A percentile compares a stretch with the other conserved stretches of the same genome.
phyloP scores from a whole-genome alignment of 441 rosid genomes.

The Melastoma candidum region DNA sequence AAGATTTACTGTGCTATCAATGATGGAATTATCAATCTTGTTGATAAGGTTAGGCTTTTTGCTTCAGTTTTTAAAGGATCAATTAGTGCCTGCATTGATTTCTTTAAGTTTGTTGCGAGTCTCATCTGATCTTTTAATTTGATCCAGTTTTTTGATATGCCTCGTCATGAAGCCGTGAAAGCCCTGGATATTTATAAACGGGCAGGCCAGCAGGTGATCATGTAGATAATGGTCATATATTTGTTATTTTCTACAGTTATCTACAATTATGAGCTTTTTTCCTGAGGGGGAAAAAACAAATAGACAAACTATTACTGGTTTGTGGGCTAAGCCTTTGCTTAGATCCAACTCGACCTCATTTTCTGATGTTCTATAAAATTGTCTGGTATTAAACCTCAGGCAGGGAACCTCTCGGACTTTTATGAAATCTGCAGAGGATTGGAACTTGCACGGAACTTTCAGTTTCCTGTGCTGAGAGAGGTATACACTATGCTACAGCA shows the following conservation, averaged over 20 bases:
- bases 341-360: neutral
- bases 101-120: constrained; percentile 2
- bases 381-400: constrained; percentile 30
- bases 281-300: too few relatives aligned
- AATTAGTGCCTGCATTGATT: too few relatives aligned
- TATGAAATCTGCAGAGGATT: constrained; percentile 90
- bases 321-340: neutral
- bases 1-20: constrained; percentile 89
- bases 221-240: neutral
- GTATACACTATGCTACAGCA: constrained; percentile 23
- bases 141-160: constrained; percentile 97
- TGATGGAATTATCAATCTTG: constrained; percentile 97
- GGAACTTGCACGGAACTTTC: constrained; percentile 97
- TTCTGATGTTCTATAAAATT: constrained; percentile 1
- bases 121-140: constrained; percentile 5
- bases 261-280: too few relatives aligned
- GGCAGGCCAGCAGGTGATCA: constrained; percentile 91
- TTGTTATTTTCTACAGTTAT: too few relatives aligned
- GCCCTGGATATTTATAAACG: constrained; percentile 90
- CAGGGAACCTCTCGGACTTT: constrained; percentile 80
- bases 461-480: constrained; percentile 90
- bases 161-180: constrained; percentile 89
- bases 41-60: constrained; percentile 66
- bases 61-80: neutral
- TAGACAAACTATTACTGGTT: too few relatives aligned